Evolutionary conservation across 345 rosid species (phyloP).

Genomic region (Eucalyptus urophylla): DNA sequence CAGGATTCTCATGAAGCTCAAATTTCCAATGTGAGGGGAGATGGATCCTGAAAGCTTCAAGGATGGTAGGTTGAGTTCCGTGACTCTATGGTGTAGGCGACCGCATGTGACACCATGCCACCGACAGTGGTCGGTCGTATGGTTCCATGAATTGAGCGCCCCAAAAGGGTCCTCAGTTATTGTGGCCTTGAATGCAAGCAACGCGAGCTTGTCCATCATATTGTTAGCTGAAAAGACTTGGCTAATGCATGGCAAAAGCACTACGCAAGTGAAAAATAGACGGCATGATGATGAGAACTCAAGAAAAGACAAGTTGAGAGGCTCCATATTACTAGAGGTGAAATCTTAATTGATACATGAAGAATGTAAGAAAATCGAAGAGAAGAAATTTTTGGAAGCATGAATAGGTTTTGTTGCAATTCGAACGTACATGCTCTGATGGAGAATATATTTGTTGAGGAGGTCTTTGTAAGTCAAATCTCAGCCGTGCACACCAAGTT

Average conservation of each 20-base stretch:
- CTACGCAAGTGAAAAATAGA: not conserved
- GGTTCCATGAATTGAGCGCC: not conserved
- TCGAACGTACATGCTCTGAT: fast-evolving
- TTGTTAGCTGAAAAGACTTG: slow-evolving; percentile 5
- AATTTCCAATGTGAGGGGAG: not conserved
- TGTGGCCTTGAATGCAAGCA: not conserved
- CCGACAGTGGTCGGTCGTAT: not conserved
- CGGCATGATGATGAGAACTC: not conserved
- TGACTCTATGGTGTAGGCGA: not conserved
- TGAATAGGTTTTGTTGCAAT: not conserved
- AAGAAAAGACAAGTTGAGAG: not conserved
- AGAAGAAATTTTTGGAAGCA: not conserved
- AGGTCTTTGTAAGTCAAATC: not conserved
- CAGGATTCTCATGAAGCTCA: not conserved
- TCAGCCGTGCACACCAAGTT: not conserved
- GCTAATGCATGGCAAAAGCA: not conserved
- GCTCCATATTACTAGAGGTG: not conserved
- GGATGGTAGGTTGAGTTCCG: not conserved
- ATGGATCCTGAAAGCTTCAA: not conserved
- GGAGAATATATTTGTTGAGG: not conserved
- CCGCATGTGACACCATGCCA: not conserved
- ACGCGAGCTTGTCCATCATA: not conserved
- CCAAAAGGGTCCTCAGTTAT: not conserved
- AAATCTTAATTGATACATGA: not conserved
- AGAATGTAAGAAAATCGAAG: not conserved